Evolutionary conservation across 2,329 filamentous ascomycete genomes (phyloP), one percentile per base, ranked within the genome.

Genomic region (Simplicillium sp.): DNA sequence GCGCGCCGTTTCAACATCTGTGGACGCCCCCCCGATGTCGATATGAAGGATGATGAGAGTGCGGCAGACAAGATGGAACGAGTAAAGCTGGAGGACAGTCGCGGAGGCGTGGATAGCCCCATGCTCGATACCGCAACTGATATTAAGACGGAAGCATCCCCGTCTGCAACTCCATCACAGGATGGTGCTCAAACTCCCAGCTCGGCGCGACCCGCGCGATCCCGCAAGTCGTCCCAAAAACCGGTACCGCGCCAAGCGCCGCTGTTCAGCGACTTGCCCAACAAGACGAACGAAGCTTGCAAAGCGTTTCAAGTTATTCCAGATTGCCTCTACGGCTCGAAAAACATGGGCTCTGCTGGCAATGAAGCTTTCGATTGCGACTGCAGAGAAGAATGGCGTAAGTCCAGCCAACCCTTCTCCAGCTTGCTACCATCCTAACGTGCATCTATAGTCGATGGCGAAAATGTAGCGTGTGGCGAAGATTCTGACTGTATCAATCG

Each of bases 401-500:
- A 71, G 89, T 73, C 42, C 39, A 38, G 44, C 44, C 35, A 35
- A 15, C 11, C 15, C 38, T 18, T 39, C 48, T 52, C 39, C 46
- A 28, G 35, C 15, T 39, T 40, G 47, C n/a, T 18, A 43, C 31
- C 18, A 38, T 44, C 47, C 41, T 47, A 50, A 46, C 42, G 41
- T 48, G 46, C 31, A 8, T 28, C 16, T 49, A 15, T 54, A 83
- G 79, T 64, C 29, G 66, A 78, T 58, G 73, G 75, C 47, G 60
- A 66, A 48, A 98, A 98, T 60, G 65, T 82, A 64, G 89, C 92
- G 38, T 98, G 92, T 61, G 90, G 87, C 49, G 89, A 96, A 54
- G 87, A 96, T 62, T 94, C 89, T 13, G 90, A 97, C 62, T 98
- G 92, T 65, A 98, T 98, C 71, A 98, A 98, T 62, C 85, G 92